Evolutionary conservation across 2,329 filamentous ascomycete species (phyloP).

Genomic region (Lasiodiplodia theobromae): DNA sequence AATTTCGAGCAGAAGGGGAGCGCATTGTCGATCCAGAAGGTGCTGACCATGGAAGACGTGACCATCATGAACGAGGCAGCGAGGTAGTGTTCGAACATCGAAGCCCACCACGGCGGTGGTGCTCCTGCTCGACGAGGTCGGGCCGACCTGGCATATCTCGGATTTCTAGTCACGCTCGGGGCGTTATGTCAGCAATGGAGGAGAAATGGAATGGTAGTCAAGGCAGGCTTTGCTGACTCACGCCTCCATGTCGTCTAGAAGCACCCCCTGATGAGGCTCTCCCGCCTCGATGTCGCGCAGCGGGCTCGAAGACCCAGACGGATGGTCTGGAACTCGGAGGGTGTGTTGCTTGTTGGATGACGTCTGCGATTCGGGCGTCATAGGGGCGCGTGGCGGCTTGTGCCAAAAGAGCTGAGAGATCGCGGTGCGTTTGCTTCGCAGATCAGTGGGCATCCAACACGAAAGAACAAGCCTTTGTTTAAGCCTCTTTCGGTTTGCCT

Average conservation of each 20-base stretch:
- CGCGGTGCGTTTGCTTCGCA: too few relatives aligned
- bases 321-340: not conserved
- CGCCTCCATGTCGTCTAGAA: slow-evolving; percentile 5
- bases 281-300: not conserved
- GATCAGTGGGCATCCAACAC: too few relatives aligned
- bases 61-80: slow-evolving; percentile 14
- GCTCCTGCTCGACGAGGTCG: not conserved
- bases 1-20: slow-evolving; percentile 1
- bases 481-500: too few relatives aligned
- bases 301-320: not conserved
- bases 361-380: not conserved
- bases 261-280: not conserved
- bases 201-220: not conserved
- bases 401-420: too few relatives aligned
- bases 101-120: not conserved
- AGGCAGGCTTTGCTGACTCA: slow-evolving; percentile 1
- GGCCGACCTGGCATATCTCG: slow-evolving; percentile 2
- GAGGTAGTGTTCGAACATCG: slow-evolving; percentile 8
- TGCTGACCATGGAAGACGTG: slow-evolving; percentile 14
- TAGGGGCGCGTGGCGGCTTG: not conserved
- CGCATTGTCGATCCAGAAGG: slow-evolving; percentile 13
- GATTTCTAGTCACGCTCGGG: not conserved
- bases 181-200: not conserved
- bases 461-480: too few relatives aligned
- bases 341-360: not conserved